These are phyloP conservation scores for Rhizophagus clarus DNA, from an alignment of 192 early-diverging fungal genomes.

Conservation along the genomic window DNA sequence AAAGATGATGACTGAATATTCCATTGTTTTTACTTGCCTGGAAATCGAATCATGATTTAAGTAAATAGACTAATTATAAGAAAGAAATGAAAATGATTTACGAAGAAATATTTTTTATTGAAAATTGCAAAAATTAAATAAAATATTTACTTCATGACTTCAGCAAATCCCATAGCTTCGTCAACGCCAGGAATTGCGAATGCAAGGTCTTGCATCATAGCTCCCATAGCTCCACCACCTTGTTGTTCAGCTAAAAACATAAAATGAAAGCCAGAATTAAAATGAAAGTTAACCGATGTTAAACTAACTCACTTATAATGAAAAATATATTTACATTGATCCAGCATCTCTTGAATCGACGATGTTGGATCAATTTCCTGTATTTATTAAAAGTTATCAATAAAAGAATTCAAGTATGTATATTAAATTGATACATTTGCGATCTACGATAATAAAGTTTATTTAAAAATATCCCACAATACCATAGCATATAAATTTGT, in stretches of 20 bases:
- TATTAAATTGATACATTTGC: neutral
- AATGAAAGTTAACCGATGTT: neutral
- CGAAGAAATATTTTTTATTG: neutral
- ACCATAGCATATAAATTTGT: slow-evolving; percentile 97
- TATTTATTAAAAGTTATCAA: neutral
- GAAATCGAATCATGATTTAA: neutral
- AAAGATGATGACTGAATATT: slow-evolving; percentile 98
- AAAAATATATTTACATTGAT: slow-evolving; percentile 61
- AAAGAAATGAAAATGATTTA: neutral
- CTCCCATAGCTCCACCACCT: slow-evolving; percentile 72
- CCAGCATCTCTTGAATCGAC: slow-evolving; percentile 99
- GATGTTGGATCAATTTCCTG: slow-evolving; percentile 99
- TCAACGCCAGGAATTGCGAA: slow-evolving; percentile 99
- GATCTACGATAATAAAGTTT: neutral
- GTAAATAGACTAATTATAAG: neutral
- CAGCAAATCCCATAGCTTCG: slow-evolving; percentile 99
- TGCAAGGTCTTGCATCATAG: slow-evolving; percentile 95
- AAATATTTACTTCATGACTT: slow-evolving; percentile 93
- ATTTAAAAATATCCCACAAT: slow-evolving; percentile 23
- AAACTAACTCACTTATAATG: slow-evolving; percentile 27
- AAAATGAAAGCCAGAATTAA: slow-evolving; percentile 12
- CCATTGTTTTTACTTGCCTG: slow-evolving; percentile 97
- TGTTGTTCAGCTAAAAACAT: slow-evolving; percentile 58
- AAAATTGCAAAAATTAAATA: neutral
- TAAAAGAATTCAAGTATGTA: neutral